Evolutionary conservation across 2,329 filamentous ascomycete genomes (phyloP).

Genomic region (Lasiodiplodia hormozganensis): DNA sequence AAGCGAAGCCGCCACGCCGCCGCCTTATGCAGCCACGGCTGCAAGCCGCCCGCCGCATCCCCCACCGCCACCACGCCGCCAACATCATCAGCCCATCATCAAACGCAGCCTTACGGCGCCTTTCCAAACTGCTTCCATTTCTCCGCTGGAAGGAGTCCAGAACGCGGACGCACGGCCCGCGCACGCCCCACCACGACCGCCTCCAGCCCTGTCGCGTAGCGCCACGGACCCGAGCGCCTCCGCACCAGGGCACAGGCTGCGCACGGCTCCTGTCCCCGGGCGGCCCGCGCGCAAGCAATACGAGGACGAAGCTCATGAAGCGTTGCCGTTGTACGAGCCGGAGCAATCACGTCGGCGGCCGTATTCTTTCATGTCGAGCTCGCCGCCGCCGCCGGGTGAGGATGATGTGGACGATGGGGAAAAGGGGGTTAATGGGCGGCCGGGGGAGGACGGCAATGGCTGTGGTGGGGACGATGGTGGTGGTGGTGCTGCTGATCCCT

Average conservation of each 20-base stretch:
- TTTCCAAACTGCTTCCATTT: background rate
- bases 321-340: background rate
- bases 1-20: background rate
- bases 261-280: slow-evolving; percentile 14
- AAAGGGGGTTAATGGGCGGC: slow-evolving; percentile 31
- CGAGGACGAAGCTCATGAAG: background rate
- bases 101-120: background rate
- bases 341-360: background rate
- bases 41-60: background rate
- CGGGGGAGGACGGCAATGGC: background rate
- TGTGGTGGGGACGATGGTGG: background rate
- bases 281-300: slow-evolving; percentile 17
- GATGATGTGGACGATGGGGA: background rate
- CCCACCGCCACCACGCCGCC: background rate
- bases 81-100: background rate
- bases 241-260: slow-evolving; percentile 6
- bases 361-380: slow-evolving; percentile 20
- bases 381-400: background rate
- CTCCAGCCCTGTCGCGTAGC: background rate
- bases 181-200: background rate
- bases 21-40: background rate
- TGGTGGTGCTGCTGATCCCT: background rate
- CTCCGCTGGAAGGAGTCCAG: slow-evolving; percentile 11
- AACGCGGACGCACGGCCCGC: background rate
- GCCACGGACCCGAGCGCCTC: background rate